Evolutionary conservation across 257 asterid species (phyloP).

Genomic region (Nicotiana attenuata): DNA sequence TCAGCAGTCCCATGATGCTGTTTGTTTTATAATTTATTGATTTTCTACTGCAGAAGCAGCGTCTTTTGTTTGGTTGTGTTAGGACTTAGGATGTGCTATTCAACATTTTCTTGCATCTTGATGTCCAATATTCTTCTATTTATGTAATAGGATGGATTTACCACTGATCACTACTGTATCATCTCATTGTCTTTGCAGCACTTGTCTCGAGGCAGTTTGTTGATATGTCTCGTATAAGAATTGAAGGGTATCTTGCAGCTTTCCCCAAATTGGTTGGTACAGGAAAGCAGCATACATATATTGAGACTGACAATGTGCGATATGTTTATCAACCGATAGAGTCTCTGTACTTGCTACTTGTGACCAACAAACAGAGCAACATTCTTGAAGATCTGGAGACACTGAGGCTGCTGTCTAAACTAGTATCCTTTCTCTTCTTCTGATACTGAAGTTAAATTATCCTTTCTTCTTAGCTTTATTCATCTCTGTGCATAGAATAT

Average conservation of each 20-base stretch:
- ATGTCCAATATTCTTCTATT: neutral
- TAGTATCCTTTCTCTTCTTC: conserved; percentile 58
- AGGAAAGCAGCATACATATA: conserved; percentile 85
- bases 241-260: conserved; percentile 97
- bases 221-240: conserved; percentile 89
- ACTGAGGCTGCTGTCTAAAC: conserved; percentile 79
- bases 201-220: conserved; percentile 96
- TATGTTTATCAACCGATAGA: conserved; percentile 94
- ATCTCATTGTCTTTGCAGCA: conserved; percentile 44
- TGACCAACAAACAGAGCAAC: conserved; percentile 92
- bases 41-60: conserved; percentile 3
- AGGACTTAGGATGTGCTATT: neutral
- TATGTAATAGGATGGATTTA: neutral
- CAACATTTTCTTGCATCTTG: neutral
- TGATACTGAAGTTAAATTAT: conserved; percentile 7
- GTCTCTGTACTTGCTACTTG: conserved; percentile 81
- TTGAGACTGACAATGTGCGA: conserved; percentile 94
- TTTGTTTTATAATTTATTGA: neutral
- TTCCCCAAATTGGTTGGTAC: conserved; percentile 88
- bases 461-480: conserved; percentile 12
- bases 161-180: conserved; percentile 17
- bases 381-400: conserved; percentile 94
- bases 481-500: neutral
- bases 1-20: neutral
- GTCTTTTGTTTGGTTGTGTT: neutral